Conservation (phyloP, 805 yeast species). For the Pichia californica region DNA sequence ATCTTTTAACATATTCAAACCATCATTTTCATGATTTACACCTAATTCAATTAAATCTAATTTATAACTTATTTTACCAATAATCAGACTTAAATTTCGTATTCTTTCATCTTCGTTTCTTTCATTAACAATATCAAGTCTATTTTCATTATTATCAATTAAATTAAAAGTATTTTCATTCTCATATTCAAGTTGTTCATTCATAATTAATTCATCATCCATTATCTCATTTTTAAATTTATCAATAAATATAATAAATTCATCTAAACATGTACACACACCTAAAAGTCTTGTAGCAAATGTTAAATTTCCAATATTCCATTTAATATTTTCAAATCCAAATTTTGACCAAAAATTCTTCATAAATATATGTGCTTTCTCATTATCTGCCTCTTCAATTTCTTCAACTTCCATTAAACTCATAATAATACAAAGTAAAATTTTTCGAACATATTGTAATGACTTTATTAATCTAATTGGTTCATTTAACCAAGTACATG, state of each 20-base stretch:
- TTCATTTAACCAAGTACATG: conserved; percentile 9
- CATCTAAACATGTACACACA: conserved; percentile 2
- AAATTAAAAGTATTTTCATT: background rate
- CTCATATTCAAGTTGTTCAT: background rate
- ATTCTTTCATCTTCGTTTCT: conserved; percentile 20
- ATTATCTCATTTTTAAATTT: conserved; percentile 14
- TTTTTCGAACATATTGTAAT: conserved; percentile 1
- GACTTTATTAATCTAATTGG: conserved; percentile 2
- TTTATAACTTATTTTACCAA: conserved; percentile 18
- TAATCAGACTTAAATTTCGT: conserved; percentile 10
- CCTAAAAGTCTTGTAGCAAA: conserved; percentile 6
- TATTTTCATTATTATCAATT: conserved; percentile 4
- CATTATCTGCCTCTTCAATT: background rate
- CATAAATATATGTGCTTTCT: conserved; percentile 1
- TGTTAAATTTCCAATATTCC: background rate
- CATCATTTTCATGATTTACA: conserved; percentile 10
- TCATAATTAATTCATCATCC: background rate
- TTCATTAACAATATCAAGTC: conserved; percentile 16
- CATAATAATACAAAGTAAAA: conserved; percentile 5
- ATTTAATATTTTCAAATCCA: conserved; percentile 2
- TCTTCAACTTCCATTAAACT: conserved; percentile 1
- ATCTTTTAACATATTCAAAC: conserved; percentile 8
- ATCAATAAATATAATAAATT: conserved; percentile 10
- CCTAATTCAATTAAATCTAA: conserved; percentile 18
- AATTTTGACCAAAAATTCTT: conserved; percentile 7